phyloP scores from a whole-genome alignment of 75 land plant genomes.

The Pinus tabuliformis region DNA sequence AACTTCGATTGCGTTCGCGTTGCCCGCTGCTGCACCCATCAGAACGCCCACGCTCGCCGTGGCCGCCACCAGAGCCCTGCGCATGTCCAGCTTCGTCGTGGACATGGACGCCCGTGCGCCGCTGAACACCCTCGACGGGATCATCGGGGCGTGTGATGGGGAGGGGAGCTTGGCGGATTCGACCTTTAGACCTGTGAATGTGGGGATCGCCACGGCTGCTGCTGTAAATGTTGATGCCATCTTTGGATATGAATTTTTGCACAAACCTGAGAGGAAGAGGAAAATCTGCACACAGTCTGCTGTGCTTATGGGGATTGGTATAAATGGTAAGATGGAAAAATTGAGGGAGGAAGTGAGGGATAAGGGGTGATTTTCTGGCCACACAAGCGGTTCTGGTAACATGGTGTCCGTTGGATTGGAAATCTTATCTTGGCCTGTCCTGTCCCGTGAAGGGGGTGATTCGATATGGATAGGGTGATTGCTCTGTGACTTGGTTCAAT shows the following conservation, averaged over 20 bases:
- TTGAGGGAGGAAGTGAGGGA: too few species aligned
- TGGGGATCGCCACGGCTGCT: constrained; percentile 41
- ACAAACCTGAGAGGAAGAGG: too few species aligned
- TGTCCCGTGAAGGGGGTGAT: too few species aligned
- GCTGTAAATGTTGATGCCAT: constrained; percentile 38
- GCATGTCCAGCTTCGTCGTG: constrained; percentile 30
- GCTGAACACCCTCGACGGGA: constrained; percentile 21
- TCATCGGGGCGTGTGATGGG: background rate
- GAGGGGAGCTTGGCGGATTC: constrained; percentile 5
- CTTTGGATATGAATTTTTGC: background rate
- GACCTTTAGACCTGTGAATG: constrained; percentile 45
- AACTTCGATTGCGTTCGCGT: constrained; percentile 62
- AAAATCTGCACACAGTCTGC: too few species aligned
- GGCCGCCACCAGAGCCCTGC: constrained; percentile 27
- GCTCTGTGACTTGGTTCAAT: too few species aligned
- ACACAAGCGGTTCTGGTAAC: too few species aligned
- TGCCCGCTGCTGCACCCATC: constrained; percentile 22
- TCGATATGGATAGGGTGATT: too few species aligned
- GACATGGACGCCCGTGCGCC: constrained; percentile 13
- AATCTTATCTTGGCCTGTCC: too few species aligned
- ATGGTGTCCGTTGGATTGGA: too few species aligned
- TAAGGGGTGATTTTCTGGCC: too few species aligned
- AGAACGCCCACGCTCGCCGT: constrained; percentile 26
- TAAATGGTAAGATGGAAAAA: too few species aligned
- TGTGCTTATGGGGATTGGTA: too few species aligned